Conservation (phyloP, 306 rosid genomes). For the Vigna angularis region DNA sequence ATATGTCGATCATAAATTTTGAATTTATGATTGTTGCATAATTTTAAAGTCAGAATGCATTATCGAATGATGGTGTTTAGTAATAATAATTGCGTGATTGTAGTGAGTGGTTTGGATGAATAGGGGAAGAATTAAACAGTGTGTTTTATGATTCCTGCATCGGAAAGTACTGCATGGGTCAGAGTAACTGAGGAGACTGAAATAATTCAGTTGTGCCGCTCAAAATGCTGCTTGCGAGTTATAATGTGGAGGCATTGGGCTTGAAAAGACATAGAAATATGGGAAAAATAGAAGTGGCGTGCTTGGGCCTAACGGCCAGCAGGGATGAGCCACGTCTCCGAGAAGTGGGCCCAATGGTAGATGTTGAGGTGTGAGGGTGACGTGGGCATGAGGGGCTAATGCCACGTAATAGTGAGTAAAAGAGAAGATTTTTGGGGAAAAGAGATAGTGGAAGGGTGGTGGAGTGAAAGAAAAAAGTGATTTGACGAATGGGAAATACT, state of each 20-base stretch:
- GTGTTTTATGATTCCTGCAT: background rate
- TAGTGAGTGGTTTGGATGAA: background rate
- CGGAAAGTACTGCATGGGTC: background rate
- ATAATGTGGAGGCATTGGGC: background rate
- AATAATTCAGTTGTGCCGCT: slow-evolving; percentile 7
- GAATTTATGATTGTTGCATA: background rate
- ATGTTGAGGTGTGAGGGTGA: slow-evolving; percentile 28
- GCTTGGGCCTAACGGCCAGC: slow-evolving; percentile 25
- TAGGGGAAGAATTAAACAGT: too few species aligned
- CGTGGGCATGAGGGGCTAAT: slow-evolving; percentile 39
- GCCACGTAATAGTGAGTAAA: slow-evolving; percentile 48
- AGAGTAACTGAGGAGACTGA: background rate
- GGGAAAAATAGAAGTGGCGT: background rate
- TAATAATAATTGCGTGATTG: background rate
- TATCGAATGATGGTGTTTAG: background rate
- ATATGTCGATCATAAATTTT: slow-evolving; percentile 33
- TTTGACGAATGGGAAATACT: slow-evolving; percentile 50
- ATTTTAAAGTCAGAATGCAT: background rate
- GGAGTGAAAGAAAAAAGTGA: slow-evolving; percentile 35
- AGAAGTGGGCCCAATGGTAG: slow-evolving; percentile 24
- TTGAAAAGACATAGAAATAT: background rate
- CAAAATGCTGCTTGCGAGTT: background rate
- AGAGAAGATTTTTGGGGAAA: slow-evolving; percentile 59
- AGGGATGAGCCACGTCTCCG: slow-evolving; percentile 45
- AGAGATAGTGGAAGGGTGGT: slow-evolving; percentile 11